These are phyloP conservation scores for Acer yangbiense DNA, from an alignment of 345 rosid genomes.

Conservation along the genomic window DNA sequence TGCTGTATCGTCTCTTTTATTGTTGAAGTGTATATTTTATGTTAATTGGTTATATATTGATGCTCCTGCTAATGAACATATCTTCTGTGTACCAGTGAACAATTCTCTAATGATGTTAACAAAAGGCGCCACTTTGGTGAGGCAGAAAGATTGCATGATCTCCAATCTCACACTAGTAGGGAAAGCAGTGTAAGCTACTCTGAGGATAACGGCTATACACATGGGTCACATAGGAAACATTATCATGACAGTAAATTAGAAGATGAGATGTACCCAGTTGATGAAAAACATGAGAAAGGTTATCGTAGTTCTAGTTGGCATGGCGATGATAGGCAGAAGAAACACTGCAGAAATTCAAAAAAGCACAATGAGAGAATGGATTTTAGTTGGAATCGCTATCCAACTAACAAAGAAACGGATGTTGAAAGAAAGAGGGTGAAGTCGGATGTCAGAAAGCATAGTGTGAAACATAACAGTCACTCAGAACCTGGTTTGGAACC, in stretches of 20 bases:
- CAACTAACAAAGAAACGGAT: conserved; percentile 17
- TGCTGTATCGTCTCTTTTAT: background rate
- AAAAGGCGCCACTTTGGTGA: conserved; percentile 14
- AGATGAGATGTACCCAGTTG: conserved; percentile 11
- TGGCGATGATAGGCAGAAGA: conserved; percentile 27
- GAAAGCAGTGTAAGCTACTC: conserved; percentile 27
- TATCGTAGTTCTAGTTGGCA: conserved; percentile 27
- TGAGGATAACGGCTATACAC: conserved; percentile 26
- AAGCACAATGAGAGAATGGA: conserved; percentile 23
- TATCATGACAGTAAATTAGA: background rate
- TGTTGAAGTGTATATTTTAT: background rate
- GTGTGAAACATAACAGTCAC: conserved; percentile 23
- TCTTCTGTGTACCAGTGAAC: conserved; percentile 24
- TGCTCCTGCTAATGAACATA: background rate
- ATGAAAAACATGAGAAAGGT: conserved; percentile 21
- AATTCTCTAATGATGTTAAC: conserved; percentile 15
- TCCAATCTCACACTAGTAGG: conserved; percentile 13
- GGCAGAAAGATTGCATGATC: conserved; percentile 19
- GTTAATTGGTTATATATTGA: background rate
- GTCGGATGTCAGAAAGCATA: conserved; percentile 16
- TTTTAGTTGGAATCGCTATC: conserved; percentile 27
- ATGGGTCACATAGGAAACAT: conserved; percentile 21
- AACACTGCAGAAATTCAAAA: conserved; percentile 20
- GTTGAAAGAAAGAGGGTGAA: conserved; percentile 24
- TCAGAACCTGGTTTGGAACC: conserved; percentile 32